phyloP scores from a whole-genome alignment of 305 asterid species.

The Fraxinus latifolia region DNA sequence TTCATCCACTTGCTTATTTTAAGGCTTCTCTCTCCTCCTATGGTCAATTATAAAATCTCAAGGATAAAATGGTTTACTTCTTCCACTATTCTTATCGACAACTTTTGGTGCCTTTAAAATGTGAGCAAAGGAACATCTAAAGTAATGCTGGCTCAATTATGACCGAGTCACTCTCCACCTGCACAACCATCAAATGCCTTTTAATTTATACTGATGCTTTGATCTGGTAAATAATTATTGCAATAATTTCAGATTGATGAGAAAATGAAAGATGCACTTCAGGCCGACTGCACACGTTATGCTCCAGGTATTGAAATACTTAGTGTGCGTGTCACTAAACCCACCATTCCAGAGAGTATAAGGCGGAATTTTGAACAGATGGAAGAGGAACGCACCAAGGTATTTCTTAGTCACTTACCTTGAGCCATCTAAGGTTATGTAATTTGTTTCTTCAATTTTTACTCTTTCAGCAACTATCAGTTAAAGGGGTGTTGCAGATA shows the following conservation, averaged over 20 bases:
- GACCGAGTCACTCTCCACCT: constrained; percentile 16
- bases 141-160: background rate
- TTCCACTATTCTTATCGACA: background rate
- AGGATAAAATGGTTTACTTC: background rate
- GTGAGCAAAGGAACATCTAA: constrained; percentile 17
- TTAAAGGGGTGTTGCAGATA: background rate
- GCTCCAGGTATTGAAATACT: constrained; percentile 98
- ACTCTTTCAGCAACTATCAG: background rate
- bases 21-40: background rate
- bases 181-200: constrained; percentile 13
- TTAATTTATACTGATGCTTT: constrained; percentile 4
- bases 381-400: constrained; percentile 99
- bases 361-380: constrained; percentile 79
- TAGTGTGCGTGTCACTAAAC: constrained; percentile 96
- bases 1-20: background rate
- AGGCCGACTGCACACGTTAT: constrained; percentile 94
- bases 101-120: background rate
- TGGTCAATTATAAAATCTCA: background rate
- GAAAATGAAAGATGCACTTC: constrained; percentile 98
- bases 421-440: background rate
- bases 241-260: constrained; percentile 74
- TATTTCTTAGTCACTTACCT: constrained; percentile 25
- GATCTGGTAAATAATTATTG: constrained; percentile 8
- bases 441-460: background rate
- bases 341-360: constrained; percentile 81